A percentile compares a stretch with the other conserved stretches of the same genome.
These are phyloP conservation scores for Bauhinia variegata DNA, from an alignment of 306 rosid genomes.

Conservation along the genomic window DNA sequence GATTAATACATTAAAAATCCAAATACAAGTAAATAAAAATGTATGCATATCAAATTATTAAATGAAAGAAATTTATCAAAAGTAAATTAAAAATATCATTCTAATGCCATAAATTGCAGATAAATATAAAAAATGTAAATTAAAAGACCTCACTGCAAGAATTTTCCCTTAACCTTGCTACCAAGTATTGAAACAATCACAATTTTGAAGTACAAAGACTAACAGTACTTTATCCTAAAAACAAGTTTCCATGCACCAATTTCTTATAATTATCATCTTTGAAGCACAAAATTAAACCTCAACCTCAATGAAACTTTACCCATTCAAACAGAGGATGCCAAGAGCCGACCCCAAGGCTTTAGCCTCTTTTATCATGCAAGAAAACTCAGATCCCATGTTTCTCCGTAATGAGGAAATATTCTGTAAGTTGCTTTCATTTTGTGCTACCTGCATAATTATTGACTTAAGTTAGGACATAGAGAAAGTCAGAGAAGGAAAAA, in stretches of 20 bases:
- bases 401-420: constrained; percentile 56
- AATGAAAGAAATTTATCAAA: too few relatives aligned
- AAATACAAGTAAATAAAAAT: too few relatives aligned
- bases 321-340: constrained; percentile 75
- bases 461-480: constrained; percentile 27
- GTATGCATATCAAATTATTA: too few relatives aligned
- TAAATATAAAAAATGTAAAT: too few relatives aligned
- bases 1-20: too few relatives aligned
- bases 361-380: constrained; percentile 80
- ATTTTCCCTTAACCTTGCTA: too few relatives aligned
- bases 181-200: not conserved
- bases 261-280: not conserved
- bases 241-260: not conserved
- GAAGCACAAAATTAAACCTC: constrained; percentile 26
- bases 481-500: not conserved
- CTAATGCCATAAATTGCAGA: too few relatives aligned
- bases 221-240: not conserved
- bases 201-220: not conserved
- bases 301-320: constrained; percentile 48
- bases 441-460: constrained; percentile 50
- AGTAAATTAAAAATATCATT: too few relatives aligned
- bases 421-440: constrained; percentile 45
- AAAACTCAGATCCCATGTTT: constrained; percentile 80
- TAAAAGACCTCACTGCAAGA: too few relatives aligned
- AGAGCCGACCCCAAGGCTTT: constrained; percentile 70